Evolutionary conservation across 192 early-diverging fungal genomes (phyloP).

Genomic region (Backusella liffmaniae): DNA sequence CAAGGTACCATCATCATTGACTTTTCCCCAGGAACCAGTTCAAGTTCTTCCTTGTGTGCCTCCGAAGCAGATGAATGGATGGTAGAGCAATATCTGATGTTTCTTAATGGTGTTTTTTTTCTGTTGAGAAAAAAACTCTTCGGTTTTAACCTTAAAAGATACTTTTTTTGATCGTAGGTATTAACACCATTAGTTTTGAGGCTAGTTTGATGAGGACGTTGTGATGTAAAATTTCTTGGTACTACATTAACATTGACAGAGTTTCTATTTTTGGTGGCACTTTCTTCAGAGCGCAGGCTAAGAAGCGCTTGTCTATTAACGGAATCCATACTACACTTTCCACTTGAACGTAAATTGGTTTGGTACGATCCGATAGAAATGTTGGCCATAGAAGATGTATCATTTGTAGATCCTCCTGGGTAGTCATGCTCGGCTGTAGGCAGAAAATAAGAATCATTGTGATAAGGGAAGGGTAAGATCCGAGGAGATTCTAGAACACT

Average conservation of each 20-base stretch:
- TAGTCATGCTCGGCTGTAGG: conserved; percentile 21
- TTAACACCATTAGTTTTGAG: background rate
- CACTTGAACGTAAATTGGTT: background rate
- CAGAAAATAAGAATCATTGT: conserved; percentile 23
- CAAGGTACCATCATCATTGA: background rate
- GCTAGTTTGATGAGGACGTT: background rate
- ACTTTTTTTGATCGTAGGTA: background rate
- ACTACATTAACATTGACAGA: background rate
- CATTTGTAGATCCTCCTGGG: conserved; percentile 1
- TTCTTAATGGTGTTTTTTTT: background rate
- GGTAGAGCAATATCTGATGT: background rate
- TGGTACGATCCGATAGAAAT: background rate
- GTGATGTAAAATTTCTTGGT: background rate
- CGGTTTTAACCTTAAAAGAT: background rate
- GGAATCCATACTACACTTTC: background rate
- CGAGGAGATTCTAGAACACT: conserved; percentile 16
- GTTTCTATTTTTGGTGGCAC: background rate
- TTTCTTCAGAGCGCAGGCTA: background rate
- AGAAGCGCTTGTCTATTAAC: background rate
- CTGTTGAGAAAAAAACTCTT: background rate
- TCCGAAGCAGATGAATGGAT: background rate
- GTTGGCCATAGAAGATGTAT: background rate
- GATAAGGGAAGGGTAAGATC: conserved; percentile 22
- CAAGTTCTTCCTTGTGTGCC: background rate
- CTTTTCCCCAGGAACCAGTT: background rate